phyloP scores from a whole-genome alignment of 306 rosid species.

The Quillaja saponaria region DNA sequence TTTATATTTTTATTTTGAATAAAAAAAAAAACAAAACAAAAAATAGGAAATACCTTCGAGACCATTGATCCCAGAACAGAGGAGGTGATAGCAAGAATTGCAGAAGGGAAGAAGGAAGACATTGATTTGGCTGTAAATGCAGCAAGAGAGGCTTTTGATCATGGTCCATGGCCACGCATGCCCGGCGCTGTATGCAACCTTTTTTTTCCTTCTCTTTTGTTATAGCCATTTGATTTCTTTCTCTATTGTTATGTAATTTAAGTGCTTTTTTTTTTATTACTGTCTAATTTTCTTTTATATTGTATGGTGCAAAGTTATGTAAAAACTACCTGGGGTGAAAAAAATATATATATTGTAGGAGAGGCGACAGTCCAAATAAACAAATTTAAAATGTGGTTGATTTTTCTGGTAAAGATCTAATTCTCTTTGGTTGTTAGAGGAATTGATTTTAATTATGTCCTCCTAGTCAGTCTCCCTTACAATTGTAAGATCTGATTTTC shows the following conservation, averaged over 20 bases:
- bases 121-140: constrained; percentile 78
- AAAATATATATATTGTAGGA: too few species aligned
- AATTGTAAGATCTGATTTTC: too few species aligned
- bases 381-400: too few species aligned
- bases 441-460: too few species aligned
- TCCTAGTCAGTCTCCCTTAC: too few species aligned
- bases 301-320: too few species aligned
- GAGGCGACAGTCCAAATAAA: too few species aligned
- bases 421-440: too few species aligned
- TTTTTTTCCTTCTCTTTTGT: background rate
- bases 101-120: constrained; percentile 66
- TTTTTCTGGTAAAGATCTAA: too few species aligned
- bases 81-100: constrained; percentile 50
- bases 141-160: constrained; percentile 81
- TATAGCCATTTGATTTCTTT: background rate
- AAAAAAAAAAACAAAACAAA: background rate
- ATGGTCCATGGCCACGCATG: constrained; percentile 90
- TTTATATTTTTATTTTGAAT: background rate
- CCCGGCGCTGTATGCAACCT: constrained; percentile 58
- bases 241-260: background rate
- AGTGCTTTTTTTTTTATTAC: too few species aligned
- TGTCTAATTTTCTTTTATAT: too few species aligned
- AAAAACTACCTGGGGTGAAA: too few species aligned
- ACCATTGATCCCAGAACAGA: constrained; percentile 76
- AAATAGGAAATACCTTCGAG: constrained; percentile 76